Conservation (phyloP, 2,329 filamentous ascomycete genomes). For the Sordariomycetes sp. region DNA sequence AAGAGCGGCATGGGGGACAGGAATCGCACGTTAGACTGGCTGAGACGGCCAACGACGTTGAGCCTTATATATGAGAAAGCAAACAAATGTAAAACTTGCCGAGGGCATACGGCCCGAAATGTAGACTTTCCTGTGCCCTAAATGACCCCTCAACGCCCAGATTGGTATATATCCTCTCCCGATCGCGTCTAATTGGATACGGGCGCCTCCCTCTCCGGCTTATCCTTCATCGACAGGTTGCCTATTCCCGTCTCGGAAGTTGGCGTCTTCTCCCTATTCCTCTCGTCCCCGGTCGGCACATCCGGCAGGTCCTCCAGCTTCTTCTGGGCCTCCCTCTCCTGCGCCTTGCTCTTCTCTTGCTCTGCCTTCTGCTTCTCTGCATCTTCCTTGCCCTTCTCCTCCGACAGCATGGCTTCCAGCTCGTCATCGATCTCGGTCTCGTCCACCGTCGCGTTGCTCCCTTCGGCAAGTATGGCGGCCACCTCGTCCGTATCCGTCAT, state of each 20-base stretch:
- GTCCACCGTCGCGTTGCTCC: conserved; percentile 48
- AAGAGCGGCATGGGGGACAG: too few species aligned
- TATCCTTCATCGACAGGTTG: conserved; percentile 16
- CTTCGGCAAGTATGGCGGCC: conserved; percentile 63
- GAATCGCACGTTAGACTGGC: too few species aligned
- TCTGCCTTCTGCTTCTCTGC: conserved; percentile 34
- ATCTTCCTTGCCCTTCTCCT: conserved; percentile 44
- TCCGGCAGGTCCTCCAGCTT: conserved; percentile 42
- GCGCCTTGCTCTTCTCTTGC: conserved; percentile 27
- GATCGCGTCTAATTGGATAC: neutral
- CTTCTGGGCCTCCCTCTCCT: conserved; percentile 32
- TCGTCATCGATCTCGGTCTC: conserved; percentile 84
- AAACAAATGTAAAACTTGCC: too few species aligned
- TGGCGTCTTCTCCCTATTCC: conserved; percentile 18
- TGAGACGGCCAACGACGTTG: too few species aligned
- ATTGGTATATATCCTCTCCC: too few species aligned
- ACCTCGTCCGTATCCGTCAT: conserved; percentile 80
- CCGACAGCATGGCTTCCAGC: conserved; percentile 63
- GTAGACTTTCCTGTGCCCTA: neutral
- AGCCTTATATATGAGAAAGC: too few species aligned
- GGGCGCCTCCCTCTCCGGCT: conserved; percentile 3
- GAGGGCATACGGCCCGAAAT: too few species aligned
- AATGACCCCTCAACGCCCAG: too few species aligned
- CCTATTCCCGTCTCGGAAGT: conserved; percentile 28
- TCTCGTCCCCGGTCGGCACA: conserved; percentile 23